phyloP scores from a whole-genome alignment of 2,329 filamentous ascomycete species.

The Penicillium olsonii region DNA sequence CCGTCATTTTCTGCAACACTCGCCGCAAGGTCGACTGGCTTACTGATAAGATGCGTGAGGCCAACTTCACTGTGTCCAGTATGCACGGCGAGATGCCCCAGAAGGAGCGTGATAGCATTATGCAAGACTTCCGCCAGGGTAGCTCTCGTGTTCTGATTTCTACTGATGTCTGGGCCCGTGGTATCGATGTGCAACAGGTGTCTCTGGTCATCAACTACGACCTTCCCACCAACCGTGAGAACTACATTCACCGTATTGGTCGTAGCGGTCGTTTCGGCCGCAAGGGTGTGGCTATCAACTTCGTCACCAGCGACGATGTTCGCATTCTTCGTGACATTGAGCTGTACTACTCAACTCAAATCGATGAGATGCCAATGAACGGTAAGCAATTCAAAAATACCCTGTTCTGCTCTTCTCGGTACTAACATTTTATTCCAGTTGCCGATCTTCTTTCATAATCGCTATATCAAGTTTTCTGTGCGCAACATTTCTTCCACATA shows the following conservation, averaged over 20 bases:
- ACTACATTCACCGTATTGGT: slow-evolving; percentile 99
- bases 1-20: slow-evolving; percentile 99
- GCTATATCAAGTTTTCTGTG: neutral
- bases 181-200: slow-evolving; percentile 99
- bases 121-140: slow-evolving; percentile 99
- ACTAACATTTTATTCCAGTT: slow-evolving; percentile 20
- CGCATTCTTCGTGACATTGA: slow-evolving; percentile 99
- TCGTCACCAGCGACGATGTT: slow-evolving; percentile 97
- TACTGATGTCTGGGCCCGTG: slow-evolving; percentile 95
- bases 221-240: slow-evolving; percentile 96
- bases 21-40: slow-evolving; percentile 99
- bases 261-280: slow-evolving; percentile 99
- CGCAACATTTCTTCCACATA: slow-evolving; percentile 8
- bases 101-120: slow-evolving; percentile 95
- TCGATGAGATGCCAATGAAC: slow-evolving; percentile 99
- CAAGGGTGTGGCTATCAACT: slow-evolving; percentile 99
- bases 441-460: slow-evolving; percentile 41
- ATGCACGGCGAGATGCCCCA: slow-evolving; percentile 99
- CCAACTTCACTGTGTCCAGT: slow-evolving; percentile 98
- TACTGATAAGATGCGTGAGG: slow-evolving; percentile 96
- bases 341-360: slow-evolving; percentile 99
- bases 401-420: neutral
- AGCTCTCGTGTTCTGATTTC: slow-evolving; percentile 98
- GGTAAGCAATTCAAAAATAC: slow-evolving; percentile 57
- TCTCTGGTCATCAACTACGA: slow-evolving; percentile 99